A percentile compares a stretch with the other conserved stretches of the same genome.
Conservation (phyloP, 108 stramenopile genomes). For the Asterionellopsis glacialis region DNA sequence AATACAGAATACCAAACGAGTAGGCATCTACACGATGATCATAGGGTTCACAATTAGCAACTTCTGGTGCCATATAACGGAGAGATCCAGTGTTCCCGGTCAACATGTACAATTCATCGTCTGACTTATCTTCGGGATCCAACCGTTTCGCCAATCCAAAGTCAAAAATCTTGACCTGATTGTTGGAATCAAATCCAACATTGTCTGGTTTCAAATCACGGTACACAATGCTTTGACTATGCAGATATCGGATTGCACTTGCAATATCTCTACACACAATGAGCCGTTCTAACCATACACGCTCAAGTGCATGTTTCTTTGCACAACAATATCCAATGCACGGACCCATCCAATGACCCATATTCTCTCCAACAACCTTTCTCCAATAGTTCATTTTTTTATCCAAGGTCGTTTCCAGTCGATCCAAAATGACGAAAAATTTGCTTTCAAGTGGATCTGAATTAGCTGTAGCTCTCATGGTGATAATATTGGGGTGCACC, state of each 20-base stretch:
- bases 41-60: conserved; percentile 58
- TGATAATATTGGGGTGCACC: conserved; percentile 72
- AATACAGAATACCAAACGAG: conserved; percentile 82
- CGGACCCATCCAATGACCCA: conserved; percentile 56
- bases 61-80: conserved; percentile 50
- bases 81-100: conserved; percentile 83
- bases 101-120: conserved; percentile 52
- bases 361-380: conserved; percentile 49
- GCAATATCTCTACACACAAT: conserved; percentile 60
- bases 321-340: conserved; percentile 76
- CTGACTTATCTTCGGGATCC: conserved; percentile 34
- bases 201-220: conserved; percentile 71
- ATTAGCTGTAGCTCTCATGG: conserved; percentile 72
- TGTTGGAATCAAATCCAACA: conserved; percentile 62
- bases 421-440: conserved; percentile 82
- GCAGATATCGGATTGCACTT: conserved; percentile 76
- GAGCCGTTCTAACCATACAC: conserved; percentile 76
- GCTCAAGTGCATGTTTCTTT: conserved; percentile 54
- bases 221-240: conserved; percentile 64
- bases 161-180: conserved; percentile 73
- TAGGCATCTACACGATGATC: conserved; percentile 72
- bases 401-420: conserved; percentile 66
- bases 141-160: conserved; percentile 82
- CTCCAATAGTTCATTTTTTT: conserved; percentile 69
- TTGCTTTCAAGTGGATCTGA: conserved; percentile 72